A percentile compares a stretch with the other conserved stretches of the same genome.
These are phyloP conservation scores for Athelia sp. DNA, from an alignment of 1,284 basidiomycete genomes.

Conservation along the genomic window DNA sequence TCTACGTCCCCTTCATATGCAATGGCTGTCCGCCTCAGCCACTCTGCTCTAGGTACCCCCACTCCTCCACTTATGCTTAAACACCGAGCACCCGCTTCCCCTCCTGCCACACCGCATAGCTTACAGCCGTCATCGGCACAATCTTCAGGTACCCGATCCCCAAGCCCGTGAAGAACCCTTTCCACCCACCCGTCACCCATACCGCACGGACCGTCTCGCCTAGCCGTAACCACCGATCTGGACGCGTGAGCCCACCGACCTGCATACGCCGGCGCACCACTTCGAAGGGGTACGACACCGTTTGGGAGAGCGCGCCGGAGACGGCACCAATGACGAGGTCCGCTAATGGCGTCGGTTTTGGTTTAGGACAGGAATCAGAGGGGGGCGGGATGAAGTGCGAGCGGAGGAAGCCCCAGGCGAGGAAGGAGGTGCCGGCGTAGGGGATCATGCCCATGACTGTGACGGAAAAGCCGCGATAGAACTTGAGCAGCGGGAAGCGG, in stretches of 20 bases:
- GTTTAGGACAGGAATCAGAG: constrained; percentile 15
- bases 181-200: constrained; percentile 69
- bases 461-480: constrained; percentile 94
- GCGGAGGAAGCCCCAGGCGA: constrained; percentile 86
- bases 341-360: constrained; percentile 39
- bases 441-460: constrained; percentile 93
- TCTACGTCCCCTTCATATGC: too few species aligned
- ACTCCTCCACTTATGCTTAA: too few species aligned
- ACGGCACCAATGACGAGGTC: constrained; percentile 83
- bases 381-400: constrained; percentile 51
- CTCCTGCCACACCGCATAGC: constrained; percentile 74
- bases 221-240: constrained; percentile 77
- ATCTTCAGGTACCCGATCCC: constrained; percentile 95
- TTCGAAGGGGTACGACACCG: constrained; percentile 95
- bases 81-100: constrained; percentile 59
- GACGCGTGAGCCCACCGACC: constrained; percentile 82
- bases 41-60: too few species aligned
- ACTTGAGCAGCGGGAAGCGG: constrained; percentile 74
- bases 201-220: constrained; percentile 72
- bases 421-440: constrained; percentile 95
- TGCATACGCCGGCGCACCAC: constrained; percentile 94
- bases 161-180: constrained; percentile 92
- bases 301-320: constrained; percentile 89
- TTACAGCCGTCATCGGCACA: constrained; percentile 93
- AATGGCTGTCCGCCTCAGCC: too few species aligned